Evolutionary conservation across 306 rosid genomes (phyloP), one percentile per base, ranked within the genome.

Genomic region (Cucurbita pepo): DNA sequence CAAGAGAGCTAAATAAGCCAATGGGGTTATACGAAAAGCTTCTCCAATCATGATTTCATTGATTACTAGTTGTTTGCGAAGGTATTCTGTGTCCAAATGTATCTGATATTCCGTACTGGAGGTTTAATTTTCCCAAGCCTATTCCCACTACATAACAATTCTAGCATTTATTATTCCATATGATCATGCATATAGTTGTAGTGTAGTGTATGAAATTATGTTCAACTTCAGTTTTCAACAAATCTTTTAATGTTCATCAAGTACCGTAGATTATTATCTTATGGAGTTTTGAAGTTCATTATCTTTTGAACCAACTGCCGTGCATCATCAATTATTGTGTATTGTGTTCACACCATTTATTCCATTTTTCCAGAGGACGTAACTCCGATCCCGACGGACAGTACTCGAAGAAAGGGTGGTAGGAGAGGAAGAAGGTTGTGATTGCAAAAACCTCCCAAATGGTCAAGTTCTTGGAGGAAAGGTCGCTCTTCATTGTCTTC

Each of bases 351-450:
- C 8, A 5, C 7, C 0, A 11, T 38, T 38, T 12, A 7, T 43
- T 57, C 56, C 12, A 15, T 41, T 38, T 50, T 78, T 36, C 3
- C 82, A 79, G 88, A 85, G 86, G 86, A 85, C 73, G 88, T 69
- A 38, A 85, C 86, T 72, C 88, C 88, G 12, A 85, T 85, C 72
- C 88, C 88, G 7, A 85, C 82, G 0, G 88, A 85, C 72, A 79
- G 88, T 37, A 85, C 88, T 21, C 79, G 88, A 5, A 75, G 88
- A 79, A 79, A 85, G 84, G 86, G 88, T 43, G 88, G 88, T 7
- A 75, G 86, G 37, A 85, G 88, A 70, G 88, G 86, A 37, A 82
- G 88, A 77, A 79, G 85, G 82, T 21, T 81, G 79, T 81, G 41
- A 78, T 48, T 81, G 59, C 73, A 0, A 44, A 0, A 44, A 37